Percentiles rank a stretch among this genome's conserved stretches.
Evolutionary conservation across 176 grass and related monocot genomes (phyloP).

Genomic region (Musa acuminata): DNA sequence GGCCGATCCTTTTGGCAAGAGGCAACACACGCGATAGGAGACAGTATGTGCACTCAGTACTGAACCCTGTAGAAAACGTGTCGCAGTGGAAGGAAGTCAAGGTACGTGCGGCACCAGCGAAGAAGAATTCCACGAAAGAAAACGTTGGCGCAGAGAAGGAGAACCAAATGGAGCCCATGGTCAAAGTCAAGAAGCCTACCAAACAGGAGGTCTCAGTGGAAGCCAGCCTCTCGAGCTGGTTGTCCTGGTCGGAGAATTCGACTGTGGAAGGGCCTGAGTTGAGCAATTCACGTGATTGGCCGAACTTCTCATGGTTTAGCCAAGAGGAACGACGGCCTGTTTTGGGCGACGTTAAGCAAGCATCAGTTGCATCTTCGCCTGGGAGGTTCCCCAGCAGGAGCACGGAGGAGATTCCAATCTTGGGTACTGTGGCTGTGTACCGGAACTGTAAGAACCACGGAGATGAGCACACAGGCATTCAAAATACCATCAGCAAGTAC

Average conservation of each 20-base stretch:
- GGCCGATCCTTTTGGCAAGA: slow-evolving; percentile 20
- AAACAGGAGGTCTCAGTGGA: slow-evolving; percentile 69
- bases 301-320: slow-evolving; percentile 45
- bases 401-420: slow-evolving; percentile 76
- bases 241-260: slow-evolving; percentile 39
- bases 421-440: slow-evolving; percentile 71
- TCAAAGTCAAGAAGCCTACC: slow-evolving; percentile 22
- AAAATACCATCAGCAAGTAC: slow-evolving; percentile 58
- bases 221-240: slow-evolving; percentile 90
- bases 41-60: slow-evolving; percentile 41
- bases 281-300: slow-evolving; percentile 31
- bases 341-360: slow-evolving; percentile 84
- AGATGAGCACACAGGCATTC: slow-evolving; percentile 32
- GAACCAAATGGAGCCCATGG: slow-evolving; percentile 14
- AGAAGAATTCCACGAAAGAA: slow-evolving; percentile 64
- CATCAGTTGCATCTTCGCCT: slow-evolving; percentile 62
- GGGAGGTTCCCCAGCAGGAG: slow-evolving; percentile 43
- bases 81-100: slow-evolving; percentile 72
- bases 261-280: slow-evolving; percentile 32
- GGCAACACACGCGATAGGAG: slow-evolving; percentile 48
- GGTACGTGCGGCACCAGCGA: slow-evolving; percentile 12
- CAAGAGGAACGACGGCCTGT: slow-evolving; percentile 70
- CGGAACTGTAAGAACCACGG: slow-evolving; percentile 11
- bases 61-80: slow-evolving; percentile 67
- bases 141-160: slow-evolving; percentile 26